A percentile compares a stretch with the other conserved stretches of the same genome.
phyloP scores from a whole-genome alignment of 139 green algal species.

The Chlamydomonas sphaeroides region DNA sequence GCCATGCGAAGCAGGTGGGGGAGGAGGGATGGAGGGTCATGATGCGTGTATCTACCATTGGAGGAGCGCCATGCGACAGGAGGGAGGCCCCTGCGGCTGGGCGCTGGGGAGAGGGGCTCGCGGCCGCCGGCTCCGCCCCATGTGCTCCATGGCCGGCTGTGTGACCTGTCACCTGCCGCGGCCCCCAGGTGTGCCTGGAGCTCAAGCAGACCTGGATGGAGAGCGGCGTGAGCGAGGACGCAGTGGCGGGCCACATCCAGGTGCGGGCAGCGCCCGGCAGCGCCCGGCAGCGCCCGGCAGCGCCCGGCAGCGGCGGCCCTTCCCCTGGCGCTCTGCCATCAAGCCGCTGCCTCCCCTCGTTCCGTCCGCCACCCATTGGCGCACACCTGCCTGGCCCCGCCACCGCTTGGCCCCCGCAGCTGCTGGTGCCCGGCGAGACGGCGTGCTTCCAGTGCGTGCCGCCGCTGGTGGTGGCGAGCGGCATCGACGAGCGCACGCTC shows the following conservation, averaged over 20 bases:
- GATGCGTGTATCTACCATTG: too few relatives aligned
- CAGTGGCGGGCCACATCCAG: slow-evolving; percentile 96
- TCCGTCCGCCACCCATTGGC: not conserved
- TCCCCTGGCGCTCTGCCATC: not conserved
- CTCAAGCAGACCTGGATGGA: slow-evolving; percentile 97
- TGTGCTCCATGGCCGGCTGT: too few relatives aligned
- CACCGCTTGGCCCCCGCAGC: not conserved
- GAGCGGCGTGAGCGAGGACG: slow-evolving; percentile 94
- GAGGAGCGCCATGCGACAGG: too few relatives aligned
- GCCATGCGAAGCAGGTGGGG: too few relatives aligned
- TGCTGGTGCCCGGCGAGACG: slow-evolving; percentile 67
- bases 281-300: too few relatives aligned
- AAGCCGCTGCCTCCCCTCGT: not conserved
- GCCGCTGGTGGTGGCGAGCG: slow-evolving; percentile 77
- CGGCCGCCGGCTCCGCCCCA: not conserved
- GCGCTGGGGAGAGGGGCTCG: not conserved
- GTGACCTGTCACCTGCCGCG: too few relatives aligned
- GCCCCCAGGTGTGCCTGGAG: slow-evolving; percentile 90
- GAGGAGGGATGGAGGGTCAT: too few relatives aligned
- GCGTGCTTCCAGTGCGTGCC: slow-evolving; percentile 84
- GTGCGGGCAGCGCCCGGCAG: too few relatives aligned
- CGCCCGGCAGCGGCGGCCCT: too few relatives aligned
- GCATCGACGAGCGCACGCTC: slow-evolving; percentile 96
- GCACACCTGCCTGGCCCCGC: not conserved
- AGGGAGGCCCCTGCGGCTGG: not conserved